Conservation (phyloP, 495 filamentous ascomycete genomes). For the Aspergillus funiculosus region DNA sequence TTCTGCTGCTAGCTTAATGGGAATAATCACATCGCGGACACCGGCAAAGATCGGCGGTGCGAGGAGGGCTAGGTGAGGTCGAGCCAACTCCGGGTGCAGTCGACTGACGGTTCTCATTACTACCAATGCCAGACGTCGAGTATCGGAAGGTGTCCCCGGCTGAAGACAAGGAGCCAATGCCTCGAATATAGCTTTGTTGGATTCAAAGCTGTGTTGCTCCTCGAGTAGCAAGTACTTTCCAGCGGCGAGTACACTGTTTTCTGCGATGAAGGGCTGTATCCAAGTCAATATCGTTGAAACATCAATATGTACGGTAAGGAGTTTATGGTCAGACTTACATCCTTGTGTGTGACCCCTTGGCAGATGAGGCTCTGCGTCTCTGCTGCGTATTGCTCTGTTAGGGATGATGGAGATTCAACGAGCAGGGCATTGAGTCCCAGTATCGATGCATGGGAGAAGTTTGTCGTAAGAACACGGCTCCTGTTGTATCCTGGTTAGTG, state of each 20-base stretch:
- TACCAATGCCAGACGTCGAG: slow-evolving; percentile 81
- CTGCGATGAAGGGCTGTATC: slow-evolving; percentile 66
- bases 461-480: slow-evolving; percentile 66
- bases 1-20: slow-evolving; percentile 91
- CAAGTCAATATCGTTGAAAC: slow-evolving; percentile 10
- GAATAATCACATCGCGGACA: slow-evolving; percentile 90
- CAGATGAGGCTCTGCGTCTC: slow-evolving; percentile 71
- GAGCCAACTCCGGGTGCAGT: slow-evolving; percentile 64
- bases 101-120: slow-evolving; percentile 80
- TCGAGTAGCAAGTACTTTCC: slow-evolving; percentile 84
- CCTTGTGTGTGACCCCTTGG: slow-evolving; percentile 70
- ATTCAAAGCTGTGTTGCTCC: slow-evolving; percentile 48
- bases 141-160: slow-evolving; percentile 71
- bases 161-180: slow-evolving; percentile 66
- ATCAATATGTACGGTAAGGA: too few relatives aligned
- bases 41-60: slow-evolving; percentile 80
- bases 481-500: slow-evolving; percentile 25
- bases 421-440: slow-evolving; percentile 85
- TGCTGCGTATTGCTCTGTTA: slow-evolving; percentile 60
- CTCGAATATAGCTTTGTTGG: slow-evolving; percentile 71
- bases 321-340: slow-evolving; percentile 57
- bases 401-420: slow-evolving; percentile 62
- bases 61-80: slow-evolving; percentile 71
- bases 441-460: slow-evolving; percentile 63
- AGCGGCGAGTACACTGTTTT: slow-evolving; percentile 88